Evolutionary conservation across 805 yeast species (phyloP).

Genomic region (Kazachstania viticola): DNA sequence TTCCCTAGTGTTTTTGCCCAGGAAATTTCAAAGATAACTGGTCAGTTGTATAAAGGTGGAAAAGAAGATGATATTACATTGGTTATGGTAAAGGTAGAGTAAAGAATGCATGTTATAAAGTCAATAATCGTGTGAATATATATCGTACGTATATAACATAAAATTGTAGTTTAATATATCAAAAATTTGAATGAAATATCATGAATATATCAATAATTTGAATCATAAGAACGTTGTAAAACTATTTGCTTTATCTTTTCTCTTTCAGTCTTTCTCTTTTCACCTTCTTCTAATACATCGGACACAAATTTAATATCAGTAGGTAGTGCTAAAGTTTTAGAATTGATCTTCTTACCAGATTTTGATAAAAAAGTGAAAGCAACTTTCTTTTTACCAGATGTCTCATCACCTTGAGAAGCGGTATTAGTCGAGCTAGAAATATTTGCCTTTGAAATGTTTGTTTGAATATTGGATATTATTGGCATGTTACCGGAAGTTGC

Average conservation of each 20-base stretch:
- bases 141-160: background rate
- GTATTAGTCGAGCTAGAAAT: background rate
- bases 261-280: slow-evolving; percentile 39
- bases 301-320: slow-evolving; percentile 42
- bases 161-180: background rate
- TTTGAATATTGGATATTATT: slow-evolving; percentile 3
- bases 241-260: slow-evolving; percentile 48
- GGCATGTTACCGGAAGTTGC: slow-evolving; percentile 18
- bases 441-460: background rate
- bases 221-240: slow-evolving; percentile 28
- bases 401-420: background rate
- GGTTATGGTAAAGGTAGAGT: slow-evolving; percentile 56
- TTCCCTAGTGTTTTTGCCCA: slow-evolving; percentile 83
- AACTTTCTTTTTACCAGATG: slow-evolving; percentile 13
- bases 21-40: slow-evolving; percentile 27
- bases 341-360: slow-evolving; percentile 36
- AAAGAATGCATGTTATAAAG: background rate
- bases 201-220: too few relatives aligned
- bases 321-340: slow-evolving; percentile 41
- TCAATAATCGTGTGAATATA: background rate
- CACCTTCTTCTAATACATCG: slow-evolving; percentile 39
- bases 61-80: slow-evolving; percentile 92
- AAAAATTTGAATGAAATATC: background rate
- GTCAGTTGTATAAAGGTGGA: slow-evolving; percentile 59
- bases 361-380: slow-evolving; percentile 47